phyloP scores from a whole-genome alignment of 1,284 basidiomycete species.

The Phlebopus sp. region DNA sequence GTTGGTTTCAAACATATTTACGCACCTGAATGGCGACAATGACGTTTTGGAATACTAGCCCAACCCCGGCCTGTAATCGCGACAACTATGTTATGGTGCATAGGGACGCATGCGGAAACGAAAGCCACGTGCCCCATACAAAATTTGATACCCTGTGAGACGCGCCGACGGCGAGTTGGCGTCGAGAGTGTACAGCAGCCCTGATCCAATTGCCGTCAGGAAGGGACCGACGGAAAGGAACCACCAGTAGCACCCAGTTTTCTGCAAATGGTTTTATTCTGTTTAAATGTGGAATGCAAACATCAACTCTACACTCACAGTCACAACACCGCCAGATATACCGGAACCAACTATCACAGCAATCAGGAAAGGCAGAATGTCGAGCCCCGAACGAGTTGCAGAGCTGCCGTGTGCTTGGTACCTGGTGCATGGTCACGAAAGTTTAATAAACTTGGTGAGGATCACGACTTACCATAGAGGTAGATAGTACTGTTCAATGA shows the following conservation, averaged over 20 bases:
- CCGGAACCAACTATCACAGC: slow-evolving; percentile 6
- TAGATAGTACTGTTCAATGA: background rate
- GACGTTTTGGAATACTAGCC: background rate
- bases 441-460: background rate
- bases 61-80: background rate
- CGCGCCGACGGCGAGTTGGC: background rate
- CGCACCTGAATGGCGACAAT: background rate
- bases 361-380: slow-evolving; percentile 41
- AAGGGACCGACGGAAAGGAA: slow-evolving; percentile 2
- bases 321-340: background rate
- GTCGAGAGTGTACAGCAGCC: background rate
- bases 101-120: background rate
- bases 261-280: background rate
- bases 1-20: too few relatives aligned
- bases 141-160: background rate
- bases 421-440: slow-evolving; percentile 35
- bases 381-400: slow-evolving; percentile 39
- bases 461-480: background rate
- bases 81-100: background rate
- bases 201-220: background rate
- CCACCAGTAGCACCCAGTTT: slow-evolving; percentile 4
- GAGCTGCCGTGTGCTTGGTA: slow-evolving; percentile 36
- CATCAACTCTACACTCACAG: background rate
- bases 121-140: background rate
- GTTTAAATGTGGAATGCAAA: background rate